Base-by-base conservation (phyloP, 257 asterid genomes). In the Gentiana straminea region DNA sequence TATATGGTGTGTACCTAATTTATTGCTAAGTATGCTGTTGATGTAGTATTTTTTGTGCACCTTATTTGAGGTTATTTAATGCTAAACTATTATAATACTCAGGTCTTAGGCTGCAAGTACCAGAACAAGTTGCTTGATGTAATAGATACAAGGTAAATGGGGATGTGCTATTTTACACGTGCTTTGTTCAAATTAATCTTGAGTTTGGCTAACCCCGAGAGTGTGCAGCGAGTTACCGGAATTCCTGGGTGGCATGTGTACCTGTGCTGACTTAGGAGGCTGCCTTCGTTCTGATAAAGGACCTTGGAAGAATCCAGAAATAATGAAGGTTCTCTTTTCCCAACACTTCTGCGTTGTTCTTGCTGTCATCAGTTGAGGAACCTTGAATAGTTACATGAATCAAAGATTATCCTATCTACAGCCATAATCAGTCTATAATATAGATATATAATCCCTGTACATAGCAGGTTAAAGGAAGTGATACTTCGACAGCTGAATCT, bases 281-380 rank as follows among this genome's bases (percentile, higher is more conserved):
- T 92, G 99, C 80, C 82, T 86, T 63, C 94, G 72, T 55, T 84
- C 99, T 59, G 95, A 92, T 76, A 92, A 88, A 79, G 97, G 99
- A 58, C 95, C 99, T 35, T 92, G 99, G 99, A 84, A 89, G 73
- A 74, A 92, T 81, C 94, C 85, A 1, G 94, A 81, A 35, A 85
- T 92, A 62, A 61, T 88, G 67, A 85, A 92, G 99, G 99, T 88
- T 58, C 63, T 61, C 33, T 33, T 57, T 34, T 13, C 41, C 34
- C 37, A 2, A 38, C 47, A 58, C 63, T 34, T 35, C 11, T 35
- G 12, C 45, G 13, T 8, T 13, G 8, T 53, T 53, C 12, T 33
- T 53, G 41, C 39, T 8, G 10, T 33, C 35, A 15, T 11, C 32
- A 7, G 41, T 33, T 10, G 13, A 33, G 24, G 24, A 24, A 24